Conservation (phyloP, 1,284 basidiomycete genomes). For the Trametes polyzona region DNA sequence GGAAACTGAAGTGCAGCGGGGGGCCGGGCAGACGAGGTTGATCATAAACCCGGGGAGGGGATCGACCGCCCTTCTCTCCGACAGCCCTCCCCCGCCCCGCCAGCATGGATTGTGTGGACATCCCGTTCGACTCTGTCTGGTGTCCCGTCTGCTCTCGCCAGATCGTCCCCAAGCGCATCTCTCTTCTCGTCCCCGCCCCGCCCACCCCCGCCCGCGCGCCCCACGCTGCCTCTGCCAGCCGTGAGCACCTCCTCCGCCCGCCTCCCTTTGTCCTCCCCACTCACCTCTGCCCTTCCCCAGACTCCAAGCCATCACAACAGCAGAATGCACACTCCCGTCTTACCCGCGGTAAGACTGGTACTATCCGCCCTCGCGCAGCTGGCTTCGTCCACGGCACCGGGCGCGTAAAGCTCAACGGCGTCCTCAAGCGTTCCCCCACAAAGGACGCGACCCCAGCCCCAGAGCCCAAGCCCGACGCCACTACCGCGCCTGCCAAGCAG, state of each 20-base stretch:
- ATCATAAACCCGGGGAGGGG: constrained; percentile 25
- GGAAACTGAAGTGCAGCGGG: constrained; percentile 19
- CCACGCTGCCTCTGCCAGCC: constrained; percentile 39
- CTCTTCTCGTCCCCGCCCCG: constrained; percentile 46
- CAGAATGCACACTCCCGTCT: constrained; percentile 33
- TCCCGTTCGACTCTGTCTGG: constrained; percentile 67
- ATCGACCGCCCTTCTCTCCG: constrained; percentile 26
- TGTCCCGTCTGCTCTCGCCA: constrained; percentile 74
- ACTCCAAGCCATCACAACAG: constrained; percentile 31
- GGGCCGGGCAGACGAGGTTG: constrained; percentile 10
- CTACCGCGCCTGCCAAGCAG: constrained; percentile 13
- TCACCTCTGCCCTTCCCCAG: constrained; percentile 30
- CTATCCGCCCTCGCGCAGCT: constrained; percentile 43
- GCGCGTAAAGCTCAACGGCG: constrained; percentile 56
- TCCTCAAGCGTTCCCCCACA: constrained; percentile 49
- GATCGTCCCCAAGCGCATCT: constrained; percentile 69
- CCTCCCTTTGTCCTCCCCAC: constrained; percentile 4
- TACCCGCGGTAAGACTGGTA: constrained; percentile 46
- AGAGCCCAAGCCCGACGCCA: constrained; percentile 33
- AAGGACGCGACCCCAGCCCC: constrained; percentile 29
- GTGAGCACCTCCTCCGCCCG: constrained; percentile 32
- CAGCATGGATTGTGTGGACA: constrained; percentile 42
- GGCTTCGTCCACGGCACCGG: constrained; percentile 67
- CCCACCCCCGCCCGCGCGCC: constrained; percentile 37
- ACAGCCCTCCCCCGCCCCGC: constrained; percentile 25